Evolutionary conservation across 306 rosid species (phyloP).

Genomic region (Casuarina cunninghamiana): DNA sequence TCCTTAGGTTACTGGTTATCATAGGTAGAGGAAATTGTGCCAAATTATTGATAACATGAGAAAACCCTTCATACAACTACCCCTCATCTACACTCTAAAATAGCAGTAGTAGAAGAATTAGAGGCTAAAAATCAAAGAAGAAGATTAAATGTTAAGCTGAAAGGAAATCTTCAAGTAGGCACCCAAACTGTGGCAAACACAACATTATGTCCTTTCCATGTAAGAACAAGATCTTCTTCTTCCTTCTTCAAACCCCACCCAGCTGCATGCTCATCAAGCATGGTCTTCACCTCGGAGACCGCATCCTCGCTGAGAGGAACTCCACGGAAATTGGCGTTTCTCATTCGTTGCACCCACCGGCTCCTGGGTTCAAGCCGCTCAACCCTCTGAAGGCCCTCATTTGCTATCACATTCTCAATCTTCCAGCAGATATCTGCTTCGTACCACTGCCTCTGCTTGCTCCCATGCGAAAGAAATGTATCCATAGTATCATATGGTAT

Average conservation of each 20-base stretch:
- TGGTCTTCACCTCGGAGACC: constrained; percentile 63
- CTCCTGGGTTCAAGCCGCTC: constrained; percentile 62
- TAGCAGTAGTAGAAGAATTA: not conserved
- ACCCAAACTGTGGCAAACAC: constrained; percentile 89
- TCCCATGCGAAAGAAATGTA: constrained; percentile 67
- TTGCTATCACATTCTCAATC: constrained; percentile 82
- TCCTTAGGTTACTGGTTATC: constrained; percentile 3
- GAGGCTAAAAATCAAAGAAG: not conserved
- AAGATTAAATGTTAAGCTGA: not conserved
- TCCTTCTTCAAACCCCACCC: constrained; percentile 98
- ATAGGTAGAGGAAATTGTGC: not conserved
- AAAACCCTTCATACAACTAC: constrained; percentile 5
- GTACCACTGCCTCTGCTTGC: constrained; percentile 86
- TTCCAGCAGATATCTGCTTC: constrained; percentile 85
- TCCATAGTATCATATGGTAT: constrained; percentile 89
- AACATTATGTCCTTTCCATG: constrained; percentile 98
- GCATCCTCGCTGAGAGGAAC: constrained; percentile 61
- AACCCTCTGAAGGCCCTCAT: constrained; percentile 77
- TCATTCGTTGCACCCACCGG: constrained; percentile 78
- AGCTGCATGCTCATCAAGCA: constrained; percentile 94
- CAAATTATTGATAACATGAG: not conserved
- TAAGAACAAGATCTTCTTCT: constrained; percentile 71
- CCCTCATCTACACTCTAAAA: not conserved
- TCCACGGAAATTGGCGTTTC: constrained; percentile 54
- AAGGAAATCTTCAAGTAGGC: constrained; percentile 42